Evolutionary conservation across 257 asterid species (phyloP), one percentile per base, ranked within the genome.

Genomic region (Penstemon newberryi): DNA sequence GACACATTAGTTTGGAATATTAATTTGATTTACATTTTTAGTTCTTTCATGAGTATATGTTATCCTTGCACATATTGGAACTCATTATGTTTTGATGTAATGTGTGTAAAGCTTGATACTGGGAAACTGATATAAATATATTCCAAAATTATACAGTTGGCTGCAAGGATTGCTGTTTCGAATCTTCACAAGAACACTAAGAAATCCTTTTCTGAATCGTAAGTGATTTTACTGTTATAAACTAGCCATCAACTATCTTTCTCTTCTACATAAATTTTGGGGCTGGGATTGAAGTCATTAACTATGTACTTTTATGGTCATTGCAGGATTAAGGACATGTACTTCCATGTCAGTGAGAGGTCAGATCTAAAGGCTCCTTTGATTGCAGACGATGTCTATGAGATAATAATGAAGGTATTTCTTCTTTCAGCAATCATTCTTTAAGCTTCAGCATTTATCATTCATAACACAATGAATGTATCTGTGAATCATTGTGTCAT

Each of bases 161-260:
- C 99, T 50, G 99, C 99, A 33, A 87, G 99, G 90, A 91, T 94
- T 84, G 97, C 96, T 10, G 97, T 94, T 70, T 94, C 99, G 8
- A 94, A 94, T 83, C 91, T 94, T 62, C 99, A 94, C 82, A 94
- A 91, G 82, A 94, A 84, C 74, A 94, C 99, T 0, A 91, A 91
- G 89, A 90, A 94, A 72, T 94, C 89, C 3, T 94, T 94, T 82
- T 94, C 99, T 7, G 99, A 94, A 72, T 87, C 99, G 99, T 91
- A 82, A 84, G 96, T 71, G 19, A 38, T 58, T 51, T 8, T 3
- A 25, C 33, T 25, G 33, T 25, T 25, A 25, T 25, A 7, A n/a
- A 13, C 9, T 33, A 5, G 15, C 2, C 33, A 8, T 8, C 7
- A 7, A 5, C 40, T 37, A 11, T 41, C 49, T 50, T 11, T 52